Percentiles rank a stretch among this genome's conserved stretches.
phyloP scores from a whole-genome alignment of 345 rosid genomes.

The Syzygium aromaticum region DNA sequence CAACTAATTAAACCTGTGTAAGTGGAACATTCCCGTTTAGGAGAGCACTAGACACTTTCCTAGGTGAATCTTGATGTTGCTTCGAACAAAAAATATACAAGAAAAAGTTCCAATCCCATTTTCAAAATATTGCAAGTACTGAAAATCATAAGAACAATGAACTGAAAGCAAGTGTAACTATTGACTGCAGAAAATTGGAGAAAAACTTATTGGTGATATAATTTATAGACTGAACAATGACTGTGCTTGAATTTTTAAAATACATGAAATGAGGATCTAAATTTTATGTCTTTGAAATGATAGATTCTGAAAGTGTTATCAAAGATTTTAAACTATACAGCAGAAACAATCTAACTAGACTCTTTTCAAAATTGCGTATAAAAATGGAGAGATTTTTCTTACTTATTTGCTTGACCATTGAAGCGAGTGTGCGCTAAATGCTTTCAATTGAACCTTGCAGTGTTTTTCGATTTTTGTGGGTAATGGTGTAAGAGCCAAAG shows the following conservation, averaged over 20 bases:
- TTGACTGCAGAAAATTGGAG: neutral
- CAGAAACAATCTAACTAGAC: neutral
- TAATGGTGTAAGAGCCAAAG: neutral
- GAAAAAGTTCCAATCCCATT: neutral
- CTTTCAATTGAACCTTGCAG: neutral
- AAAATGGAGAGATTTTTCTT: neutral
- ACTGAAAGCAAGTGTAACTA: neutral
- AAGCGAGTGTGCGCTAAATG: neutral
- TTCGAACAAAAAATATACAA: neutral
- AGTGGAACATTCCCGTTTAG: neutral
- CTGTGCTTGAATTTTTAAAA: neutral
- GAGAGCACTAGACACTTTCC: neutral
- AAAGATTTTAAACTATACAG: neutral
- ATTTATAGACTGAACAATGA: neutral
- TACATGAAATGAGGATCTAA: neutral
- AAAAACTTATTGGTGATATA: neutral
- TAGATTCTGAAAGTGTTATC: neutral
- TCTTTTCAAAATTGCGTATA: neutral
- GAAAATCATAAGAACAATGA: neutral
- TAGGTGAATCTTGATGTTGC: neutral
- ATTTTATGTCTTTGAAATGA: neutral
- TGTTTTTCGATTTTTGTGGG: neutral
- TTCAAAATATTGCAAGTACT: neutral
- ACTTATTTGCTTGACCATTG: neutral
- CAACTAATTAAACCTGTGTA: neutral